Evolutionary conservation across 192 early-diverging fungal genomes (phyloP), one percentile per base, ranked within the genome.

Genomic region (Ambispora gerdemannii): DNA sequence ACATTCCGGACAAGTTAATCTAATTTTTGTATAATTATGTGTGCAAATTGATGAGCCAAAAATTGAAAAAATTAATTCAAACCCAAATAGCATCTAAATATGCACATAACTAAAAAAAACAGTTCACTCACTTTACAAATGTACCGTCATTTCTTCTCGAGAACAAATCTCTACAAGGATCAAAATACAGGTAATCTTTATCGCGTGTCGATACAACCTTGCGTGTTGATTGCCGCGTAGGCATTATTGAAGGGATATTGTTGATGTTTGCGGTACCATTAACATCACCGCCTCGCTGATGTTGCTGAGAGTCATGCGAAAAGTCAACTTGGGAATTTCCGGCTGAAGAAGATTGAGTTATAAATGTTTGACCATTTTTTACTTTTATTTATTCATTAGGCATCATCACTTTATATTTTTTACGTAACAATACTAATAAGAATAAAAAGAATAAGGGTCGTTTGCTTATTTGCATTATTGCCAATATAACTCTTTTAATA

Each of bases 1-100:
- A 78, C 94, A 96, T n/a, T 64, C 74, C 25, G 91, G 91, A 78
- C 94, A 96, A 0, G 80, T 71, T 36, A 95, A 78, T 63, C 87
- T 90, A 70, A 72, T 7, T 17, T 22, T 60, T 70, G 2, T 8
- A 22, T 24, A 67, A 20, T 8, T 0, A 49, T 27, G 63, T 34
- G 19, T 49, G 20, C 33, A 75, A 77, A 56, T 50, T 4, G 30
- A 38, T 63, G 15, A 59, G n/a, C n/a, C n/a, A n/a, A n/a, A n/a
- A n/a, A n/a, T n/a, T n/a, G n/a, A n/a, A n/a, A n/a, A n/a, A n/a
- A n/a, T n/a, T n/a, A n/a, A n/a, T n/a, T n/a, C n/a, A n/a, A n/a
- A n/a, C n/a, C n/a, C n/a, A n/a, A n/a, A n/a, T n/a, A n/a, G n/a
- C n/a, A n/a, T n/a, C n/a, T n/a, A n/a, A n/a, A n/a, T n/a, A n/a